Evolutionary conservation across 2,329 filamentous ascomycete species (phyloP), one percentile per base, ranked within the genome.

Genomic region (Periconia digitata): DNA sequence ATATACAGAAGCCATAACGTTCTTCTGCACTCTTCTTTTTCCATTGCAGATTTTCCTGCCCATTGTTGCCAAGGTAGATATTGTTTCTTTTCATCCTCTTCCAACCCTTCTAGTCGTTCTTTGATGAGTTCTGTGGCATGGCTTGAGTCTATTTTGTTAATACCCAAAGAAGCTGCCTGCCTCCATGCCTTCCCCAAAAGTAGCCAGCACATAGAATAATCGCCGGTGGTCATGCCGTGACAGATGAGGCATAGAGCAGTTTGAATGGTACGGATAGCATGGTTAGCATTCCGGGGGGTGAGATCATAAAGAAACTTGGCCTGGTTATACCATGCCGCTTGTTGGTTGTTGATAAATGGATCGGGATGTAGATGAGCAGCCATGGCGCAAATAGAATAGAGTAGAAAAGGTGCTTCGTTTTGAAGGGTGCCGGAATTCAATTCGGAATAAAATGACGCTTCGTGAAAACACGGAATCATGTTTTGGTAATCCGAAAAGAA

Each of bases 141-240:
- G 3, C 37, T 49, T 12, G 54, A 50, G 44, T 70, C 66, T 47
- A 67, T 54, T 5, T 59, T 56, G 44, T 70, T 67, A 36, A 69
- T 46, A 3, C 60, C 55, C 5, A 68, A 44, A 8, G 59, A 53
- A 12, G 60, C 62, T 3, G 54, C 59, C 44, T 69, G 66, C 37
- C 65, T 57, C 67, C 67, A 70, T 6, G 61, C 59, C 40, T 66
- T 68, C 6, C 64, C 67, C 16, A 70, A 36, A n/a, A 51, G 59
- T 2, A 67, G 42, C 62, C 63, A 69, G 27, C 54, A 58, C 16
- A 58, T 40, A 13, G 60, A 64, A 45, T 61, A 69, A 38, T 70
- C 64, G 1, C 64, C 64, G 7, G 51, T 47, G 2, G 58, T 63
- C 40, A 41, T 55, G 8, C 58, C 55, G 36, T 67, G 58, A 24